Base-by-base conservation (phyloP, 352 stramenopile species). In the Globisporangium paroecandrum region DNA sequence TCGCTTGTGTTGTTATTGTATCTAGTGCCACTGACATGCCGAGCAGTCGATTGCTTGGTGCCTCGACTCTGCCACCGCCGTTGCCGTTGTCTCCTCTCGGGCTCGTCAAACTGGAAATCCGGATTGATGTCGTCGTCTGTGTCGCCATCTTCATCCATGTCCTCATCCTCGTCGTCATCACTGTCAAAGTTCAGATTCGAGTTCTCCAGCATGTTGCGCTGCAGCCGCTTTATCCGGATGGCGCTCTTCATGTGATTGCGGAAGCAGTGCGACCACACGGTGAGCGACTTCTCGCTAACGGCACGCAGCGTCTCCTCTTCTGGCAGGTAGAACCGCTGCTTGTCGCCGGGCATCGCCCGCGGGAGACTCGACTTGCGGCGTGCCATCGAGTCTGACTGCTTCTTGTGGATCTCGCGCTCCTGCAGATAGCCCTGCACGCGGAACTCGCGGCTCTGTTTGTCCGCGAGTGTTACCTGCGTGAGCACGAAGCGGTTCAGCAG, bases 251-350 rank as follows among this genome's bases (percentile, higher is more conserved):
- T 82, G 55, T 89, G 78, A 56, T 83, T 76, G 62, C 79, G 82
- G 25, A 90, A 85, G 69, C 82, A 90, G 66, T 90, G 82, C 18
- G 77, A 68, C 82, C 78, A 90, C 15, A 90, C 76, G 8, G 64
- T 76, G 12, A 75, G 70, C 3, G 75, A 57, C 51, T 89, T 89
- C 6, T 60, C 53, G 49, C 77, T 82, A 36, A 90, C 79, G 0
- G 80, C 70, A 12, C 78, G 76, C 24, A 90, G 68, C 5, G 53
- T 62, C 65, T 90, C 80, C 10, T 83, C 66, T 64, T 83, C 67
- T 0, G 73, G 69, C 6, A 66, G 61, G 25, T 79, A 88, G 46
- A 85, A 85, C 6, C 72, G 78, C 61, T 86, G 79, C 4, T 68
- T 57, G 32, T 82, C 77, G 2, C 73, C 81, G 9, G 76, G 71